A percentile compares a stretch with the other conserved stretches of the same genome.
phyloP scores from a whole-genome alignment of 2,329 filamentous ascomycete genomes.

The Pseudocercospora musae region DNA sequence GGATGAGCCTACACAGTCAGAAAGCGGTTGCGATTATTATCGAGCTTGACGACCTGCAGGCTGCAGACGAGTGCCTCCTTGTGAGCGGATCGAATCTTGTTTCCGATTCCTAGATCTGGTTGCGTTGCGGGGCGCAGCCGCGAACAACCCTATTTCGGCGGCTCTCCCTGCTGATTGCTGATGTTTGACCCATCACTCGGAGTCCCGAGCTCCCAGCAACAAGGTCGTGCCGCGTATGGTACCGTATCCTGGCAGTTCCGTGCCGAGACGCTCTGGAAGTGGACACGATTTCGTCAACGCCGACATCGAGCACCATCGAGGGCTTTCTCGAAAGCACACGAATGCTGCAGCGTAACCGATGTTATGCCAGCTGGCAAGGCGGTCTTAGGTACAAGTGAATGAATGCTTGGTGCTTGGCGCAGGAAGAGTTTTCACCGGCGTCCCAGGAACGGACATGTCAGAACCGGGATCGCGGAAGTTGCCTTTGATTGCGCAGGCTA shows the following conservation, averaged over 20 bases:
- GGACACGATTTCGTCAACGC: background rate
- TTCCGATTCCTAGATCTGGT: constrained; percentile 1
- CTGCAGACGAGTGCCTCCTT: background rate
- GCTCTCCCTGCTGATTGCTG: background rate
- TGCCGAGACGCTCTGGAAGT: background rate
- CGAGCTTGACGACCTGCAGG: background rate
- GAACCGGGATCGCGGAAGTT: background rate
- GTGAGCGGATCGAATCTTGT: constrained; percentile 2
- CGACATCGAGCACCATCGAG: background rate
- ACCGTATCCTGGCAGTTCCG: background rate
- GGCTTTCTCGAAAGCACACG: background rate
- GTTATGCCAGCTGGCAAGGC: background rate
- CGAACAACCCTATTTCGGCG: background rate
- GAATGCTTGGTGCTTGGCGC: background rate
- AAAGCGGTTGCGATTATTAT: background rate
- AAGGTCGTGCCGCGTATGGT: background rate
- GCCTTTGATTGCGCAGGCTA: background rate
- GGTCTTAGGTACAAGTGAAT: too few species aligned
- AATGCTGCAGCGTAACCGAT: background rate
- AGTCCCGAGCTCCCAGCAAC: background rate
- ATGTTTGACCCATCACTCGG: background rate
- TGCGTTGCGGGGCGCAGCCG: constrained; percentile 1
- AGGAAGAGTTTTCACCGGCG: background rate
- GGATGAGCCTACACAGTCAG: background rate
- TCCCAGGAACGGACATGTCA: background rate